Conservation (phyloP, 352 stramenopile species). For the Phytophthora brassicae region DNA sequence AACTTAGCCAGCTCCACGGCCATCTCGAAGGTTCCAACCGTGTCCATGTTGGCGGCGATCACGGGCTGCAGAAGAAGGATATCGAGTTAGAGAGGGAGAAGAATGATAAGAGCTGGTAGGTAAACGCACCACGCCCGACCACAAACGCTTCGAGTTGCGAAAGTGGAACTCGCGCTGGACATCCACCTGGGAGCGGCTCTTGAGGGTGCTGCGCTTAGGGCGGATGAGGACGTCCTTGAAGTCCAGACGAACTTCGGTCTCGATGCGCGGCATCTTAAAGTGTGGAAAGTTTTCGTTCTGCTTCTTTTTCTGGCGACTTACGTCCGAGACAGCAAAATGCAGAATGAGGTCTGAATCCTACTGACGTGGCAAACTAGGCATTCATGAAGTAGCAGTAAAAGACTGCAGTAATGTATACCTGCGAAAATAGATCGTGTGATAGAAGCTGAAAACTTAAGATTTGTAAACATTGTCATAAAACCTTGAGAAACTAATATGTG, state of each 20-base stretch:
- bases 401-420: no score
- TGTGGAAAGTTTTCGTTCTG: slow-evolving; percentile 6
- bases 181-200: slow-evolving; percentile 84
- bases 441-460: no score
- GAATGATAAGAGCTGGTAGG: neutral
- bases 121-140: slow-evolving; percentile 61
- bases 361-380: slow-evolving; percentile 18
- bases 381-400: no score
- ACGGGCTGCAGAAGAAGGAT: slow-evolving; percentile 56
- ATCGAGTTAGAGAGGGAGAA: neutral
- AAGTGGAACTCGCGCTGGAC: slow-evolving; percentile 73
- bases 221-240: slow-evolving; percentile 95
- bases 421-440: no score
- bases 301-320: slow-evolving; percentile 25
- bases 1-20: slow-evolving; percentile 76
- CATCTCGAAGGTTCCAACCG: slow-evolving; percentile 91
- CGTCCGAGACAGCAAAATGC: slow-evolving; percentile 35
- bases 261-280: slow-evolving; percentile 83
- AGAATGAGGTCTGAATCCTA: slow-evolving; percentile 23
- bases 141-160: slow-evolving; percentile 77
- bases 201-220: slow-evolving; percentile 91
- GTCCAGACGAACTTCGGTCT: slow-evolving; percentile 90
- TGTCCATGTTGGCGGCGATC: slow-evolving; percentile 93
- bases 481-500: no score
- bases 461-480: no score